These are phyloP conservation scores for Colletotrichum gigasporum DNA, from an alignment of 2,329 filamentous ascomycete genomes.

Conservation along the genomic window DNA sequence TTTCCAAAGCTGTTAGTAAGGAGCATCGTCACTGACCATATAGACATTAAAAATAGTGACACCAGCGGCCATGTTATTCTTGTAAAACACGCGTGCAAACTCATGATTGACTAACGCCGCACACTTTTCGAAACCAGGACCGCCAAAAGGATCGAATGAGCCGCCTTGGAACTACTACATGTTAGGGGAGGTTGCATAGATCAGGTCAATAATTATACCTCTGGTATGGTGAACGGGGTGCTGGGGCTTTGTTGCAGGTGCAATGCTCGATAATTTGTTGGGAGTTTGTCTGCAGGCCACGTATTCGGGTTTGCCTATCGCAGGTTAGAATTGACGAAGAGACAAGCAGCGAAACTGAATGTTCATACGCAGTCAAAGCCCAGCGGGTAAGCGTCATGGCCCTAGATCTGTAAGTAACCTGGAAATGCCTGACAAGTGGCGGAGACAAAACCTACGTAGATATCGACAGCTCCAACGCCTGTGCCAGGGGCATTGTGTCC, in stretches of 20 bases:
- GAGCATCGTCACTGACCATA: conserved; percentile 63
- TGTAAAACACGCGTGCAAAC: conserved; percentile 82
- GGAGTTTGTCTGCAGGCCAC: conserved; percentile 41
- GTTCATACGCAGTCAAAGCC: conserved; percentile 62
- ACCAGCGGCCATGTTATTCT: conserved; percentile 75
- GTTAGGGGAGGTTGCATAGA: background rate
- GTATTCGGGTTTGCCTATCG: conserved; percentile 53
- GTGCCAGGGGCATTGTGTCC: conserved; percentile 73
- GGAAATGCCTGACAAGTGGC: no score
- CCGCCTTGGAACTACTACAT: conserved; percentile 72
- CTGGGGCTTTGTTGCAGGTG: conserved; percentile 61
- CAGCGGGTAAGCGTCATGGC: conserved; percentile 70
- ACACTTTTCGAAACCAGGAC: conserved; percentile 74
- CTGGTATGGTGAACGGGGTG: conserved; percentile 70
- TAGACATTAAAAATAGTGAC: conserved; percentile 77
- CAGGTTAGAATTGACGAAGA: background rate
- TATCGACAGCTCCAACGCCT: conserved; percentile 51
- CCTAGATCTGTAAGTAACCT: background rate
- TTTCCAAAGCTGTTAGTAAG: background rate
- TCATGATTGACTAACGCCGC: conserved; percentile 73
- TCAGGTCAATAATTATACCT: conserved; percentile 48
- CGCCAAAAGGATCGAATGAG: conserved; percentile 79
- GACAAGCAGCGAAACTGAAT: no score
- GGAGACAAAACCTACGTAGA: conserved; percentile 51
- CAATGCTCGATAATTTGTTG: conserved; percentile 55